These are phyloP conservation scores for Geosmithia morbida DNA, from an alignment of 2,329 filamentous ascomycete genomes.

Conservation along the genomic window DNA sequence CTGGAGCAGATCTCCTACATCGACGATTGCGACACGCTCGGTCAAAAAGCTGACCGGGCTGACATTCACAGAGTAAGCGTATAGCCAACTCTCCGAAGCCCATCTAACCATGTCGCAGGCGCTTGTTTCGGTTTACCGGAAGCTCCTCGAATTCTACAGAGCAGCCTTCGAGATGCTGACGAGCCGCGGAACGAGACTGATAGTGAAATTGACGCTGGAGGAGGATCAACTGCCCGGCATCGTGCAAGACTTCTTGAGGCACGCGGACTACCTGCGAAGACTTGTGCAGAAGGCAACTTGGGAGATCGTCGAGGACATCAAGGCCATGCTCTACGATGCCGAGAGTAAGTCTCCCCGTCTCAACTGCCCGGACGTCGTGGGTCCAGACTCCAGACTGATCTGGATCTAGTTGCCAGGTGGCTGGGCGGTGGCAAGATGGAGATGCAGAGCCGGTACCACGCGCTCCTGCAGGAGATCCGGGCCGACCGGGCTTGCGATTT, in stretches of 20 bases:
- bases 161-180: conserved; percentile 10
- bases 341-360: conserved; percentile 7
- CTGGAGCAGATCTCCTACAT: conserved; percentile 14
- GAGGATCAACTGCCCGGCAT: conserved; percentile 8
- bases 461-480: conserved; percentile 3
- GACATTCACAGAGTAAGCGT: conserved; percentile 5
- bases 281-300: conserved; percentile 10
- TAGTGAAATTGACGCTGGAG: conserved; percentile 10
- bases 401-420: conserved; percentile 1
- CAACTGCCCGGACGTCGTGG: not conserved
- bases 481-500: conserved; percentile 6
- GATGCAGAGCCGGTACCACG: conserved; percentile 5
- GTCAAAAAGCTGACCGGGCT: conserved; percentile 8
- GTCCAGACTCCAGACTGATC: not conserved
- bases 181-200: conserved; percentile 7
- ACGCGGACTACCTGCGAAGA: conserved; percentile 9
- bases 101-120: conserved; percentile 4
- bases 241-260: conserved; percentile 10
- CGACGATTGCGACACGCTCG: conserved; percentile 13
- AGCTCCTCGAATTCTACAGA: conserved; percentile 12
- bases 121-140: conserved; percentile 11
- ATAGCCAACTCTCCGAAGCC: not conserved
- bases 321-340: conserved; percentile 10
- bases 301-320: conserved; percentile 11
- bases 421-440: conserved; percentile 3